These are phyloP conservation scores for Phytophthora rubi DNA, from an alignment of 352 stramenopile species.

Conservation along the genomic window DNA sequence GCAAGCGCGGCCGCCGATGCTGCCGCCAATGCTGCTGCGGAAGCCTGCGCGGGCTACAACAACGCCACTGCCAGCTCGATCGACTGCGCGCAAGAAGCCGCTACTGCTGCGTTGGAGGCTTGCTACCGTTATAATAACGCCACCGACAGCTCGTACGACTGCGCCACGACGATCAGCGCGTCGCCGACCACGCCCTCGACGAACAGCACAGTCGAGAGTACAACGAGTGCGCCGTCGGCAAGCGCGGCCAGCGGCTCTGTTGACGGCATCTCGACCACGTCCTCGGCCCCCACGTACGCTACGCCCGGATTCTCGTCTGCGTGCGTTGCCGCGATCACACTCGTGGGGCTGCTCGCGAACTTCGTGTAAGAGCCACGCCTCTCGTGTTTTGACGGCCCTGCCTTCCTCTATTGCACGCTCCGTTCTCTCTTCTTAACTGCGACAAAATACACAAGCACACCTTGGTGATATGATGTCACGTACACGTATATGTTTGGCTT, in stretches of 20 bases:
- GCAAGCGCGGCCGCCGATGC: conserved; percentile 28
- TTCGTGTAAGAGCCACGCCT: conserved; percentile 17
- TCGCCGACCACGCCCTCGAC: conserved; percentile 4
- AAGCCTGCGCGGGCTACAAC: conserved; percentile 28
- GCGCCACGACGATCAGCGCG: conserved; percentile 13
- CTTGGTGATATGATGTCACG: not conserved
- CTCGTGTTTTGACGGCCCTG: too few species aligned
- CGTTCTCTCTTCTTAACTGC: too few species aligned
- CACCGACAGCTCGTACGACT: conserved; percentile 31
- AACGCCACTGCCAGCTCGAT: conserved; percentile 29
- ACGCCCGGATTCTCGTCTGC: conserved; percentile 16
- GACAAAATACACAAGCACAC: not conserved
- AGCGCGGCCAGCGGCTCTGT: conserved; percentile 14
- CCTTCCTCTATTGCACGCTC: not conserved
- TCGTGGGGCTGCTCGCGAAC: conserved; percentile 15
- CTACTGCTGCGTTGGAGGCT: conserved; percentile 21
- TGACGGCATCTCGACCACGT: conserved; percentile 24
- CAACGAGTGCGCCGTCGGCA: conserved; percentile 1
- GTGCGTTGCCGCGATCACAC: conserved; percentile 18
- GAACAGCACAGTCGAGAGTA: conserved; percentile 12
- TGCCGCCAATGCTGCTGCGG: conserved; percentile 21
- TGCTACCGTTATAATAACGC: conserved; percentile 36
- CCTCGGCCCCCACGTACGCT: conserved; percentile 15
- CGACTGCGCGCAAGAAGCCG: conserved; percentile 27
- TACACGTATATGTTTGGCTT: not conserved